Conservation (phyloP, 345 rosid species). For the Acer campestre region DNA sequence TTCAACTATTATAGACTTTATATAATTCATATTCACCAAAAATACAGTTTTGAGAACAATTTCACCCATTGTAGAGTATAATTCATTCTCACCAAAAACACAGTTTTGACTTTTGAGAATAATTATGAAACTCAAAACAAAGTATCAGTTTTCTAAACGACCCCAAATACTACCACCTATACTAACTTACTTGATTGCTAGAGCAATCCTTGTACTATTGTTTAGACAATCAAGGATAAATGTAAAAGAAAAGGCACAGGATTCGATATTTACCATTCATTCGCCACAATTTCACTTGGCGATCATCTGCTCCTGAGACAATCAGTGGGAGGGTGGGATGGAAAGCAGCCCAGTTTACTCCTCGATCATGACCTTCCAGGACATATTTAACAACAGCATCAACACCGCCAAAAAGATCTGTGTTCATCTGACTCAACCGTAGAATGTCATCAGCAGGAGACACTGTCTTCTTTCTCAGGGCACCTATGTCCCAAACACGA, state of each 20-base stretch:
- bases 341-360: slow-evolving; percentile 99
- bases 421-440: slow-evolving; percentile 88
- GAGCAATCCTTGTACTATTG: background rate
- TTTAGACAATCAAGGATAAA: background rate
- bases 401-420: slow-evolving; percentile 91
- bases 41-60: background rate
- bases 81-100: background rate
- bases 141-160: background rate
- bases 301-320: slow-evolving; percentile 99
- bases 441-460: slow-evolving; percentile 92
- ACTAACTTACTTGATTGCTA: background rate
- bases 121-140: background rate
- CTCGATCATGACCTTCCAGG: slow-evolving; percentile 97
- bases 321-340: slow-evolving; percentile 94
- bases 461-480: slow-evolving; percentile 81
- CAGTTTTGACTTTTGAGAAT: background rate
- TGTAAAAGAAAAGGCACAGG: background rate
- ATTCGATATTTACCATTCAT: slow-evolving; percentile 67
- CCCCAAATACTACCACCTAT: background rate
- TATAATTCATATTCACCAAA: background rate
- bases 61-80: background rate
- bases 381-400: slow-evolving; percentile 97
- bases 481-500: slow-evolving; percentile 97
- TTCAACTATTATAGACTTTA: background rate
- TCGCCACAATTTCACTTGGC: slow-evolving; percentile 97